Conservation (phyloP, 2,329 filamentous ascomycete species). For the Capronia epimyces region DNA sequence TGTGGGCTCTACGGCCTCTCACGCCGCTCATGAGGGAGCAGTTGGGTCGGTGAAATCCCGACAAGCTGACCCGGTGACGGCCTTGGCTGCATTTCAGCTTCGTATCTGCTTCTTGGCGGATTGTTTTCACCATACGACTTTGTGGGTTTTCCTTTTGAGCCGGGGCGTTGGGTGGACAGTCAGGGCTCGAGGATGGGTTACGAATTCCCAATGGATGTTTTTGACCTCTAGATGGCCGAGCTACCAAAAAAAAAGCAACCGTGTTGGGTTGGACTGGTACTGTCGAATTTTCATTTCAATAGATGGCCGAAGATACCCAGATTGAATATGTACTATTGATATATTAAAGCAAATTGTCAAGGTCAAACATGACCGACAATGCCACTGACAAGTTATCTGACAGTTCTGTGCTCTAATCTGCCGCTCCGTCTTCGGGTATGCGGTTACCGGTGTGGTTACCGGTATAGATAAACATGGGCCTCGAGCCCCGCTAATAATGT, state of each 20-base stretch:
- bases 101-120: slow-evolving; percentile 11
- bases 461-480: too few relatives aligned
- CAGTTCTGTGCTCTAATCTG: not conserved
- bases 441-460: too few relatives aligned
- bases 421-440: not conserved
- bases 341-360: not conserved
- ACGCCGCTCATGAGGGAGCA: slow-evolving; percentile 5
- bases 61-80: slow-evolving; percentile 3
- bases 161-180: not conserved
- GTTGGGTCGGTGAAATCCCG: not conserved
- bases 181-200: not conserved
- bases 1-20: slow-evolving; percentile 22
- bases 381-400: not conserved
- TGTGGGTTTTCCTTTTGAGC: not conserved
- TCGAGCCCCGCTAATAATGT: not conserved
- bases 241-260: too few relatives aligned
- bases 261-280: not conserved
- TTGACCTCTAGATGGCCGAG: too few relatives aligned
- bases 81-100: slow-evolving; percentile 18
- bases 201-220: not conserved
- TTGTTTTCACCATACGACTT: not conserved
- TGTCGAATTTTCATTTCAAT: not conserved
- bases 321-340: slow-evolving; percentile 7
- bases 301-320: slow-evolving; percentile 3
- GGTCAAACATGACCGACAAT: not conserved